These are phyloP conservation scores for Cryptomeria japonica DNA, from an alignment of 75 land plant species.

Conservation along the genomic window DNA sequence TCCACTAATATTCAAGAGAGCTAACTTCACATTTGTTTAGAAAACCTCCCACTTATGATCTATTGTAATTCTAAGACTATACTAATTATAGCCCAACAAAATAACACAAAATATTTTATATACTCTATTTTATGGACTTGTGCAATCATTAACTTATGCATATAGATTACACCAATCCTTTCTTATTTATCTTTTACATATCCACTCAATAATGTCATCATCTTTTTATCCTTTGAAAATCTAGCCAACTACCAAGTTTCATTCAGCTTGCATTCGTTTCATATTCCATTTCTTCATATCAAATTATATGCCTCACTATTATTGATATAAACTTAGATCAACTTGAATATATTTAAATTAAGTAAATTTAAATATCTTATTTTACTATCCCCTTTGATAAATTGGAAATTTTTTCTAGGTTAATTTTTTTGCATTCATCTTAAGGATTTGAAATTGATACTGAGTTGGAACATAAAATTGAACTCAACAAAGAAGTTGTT, in stretches of 20 bases:
- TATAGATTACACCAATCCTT: background rate
- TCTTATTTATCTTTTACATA: background rate
- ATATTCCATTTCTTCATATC: background rate
- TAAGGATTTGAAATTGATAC: no score
- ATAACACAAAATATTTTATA: background rate
- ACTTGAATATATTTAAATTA: no score
- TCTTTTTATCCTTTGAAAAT: background rate
- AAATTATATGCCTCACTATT: background rate
- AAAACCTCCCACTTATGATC: background rate
- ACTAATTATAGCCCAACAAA: background rate
- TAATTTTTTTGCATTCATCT: no score
- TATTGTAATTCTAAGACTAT: background rate
- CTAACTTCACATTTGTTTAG: background rate
- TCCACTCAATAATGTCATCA: background rate
- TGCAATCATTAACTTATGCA: background rate
- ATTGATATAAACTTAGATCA: background rate
- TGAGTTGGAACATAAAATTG: no score
- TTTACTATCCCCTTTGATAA: no score
- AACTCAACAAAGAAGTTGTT: no score
- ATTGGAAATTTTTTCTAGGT: no score
- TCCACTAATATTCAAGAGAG: background rate
- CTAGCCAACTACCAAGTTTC: background rate
- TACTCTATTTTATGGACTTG: background rate
- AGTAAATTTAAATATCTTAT: no score
- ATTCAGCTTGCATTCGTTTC: background rate